Conservation (phyloP, 2,329 filamentous ascomycete species). For the Sporothrix humicola region DNA sequence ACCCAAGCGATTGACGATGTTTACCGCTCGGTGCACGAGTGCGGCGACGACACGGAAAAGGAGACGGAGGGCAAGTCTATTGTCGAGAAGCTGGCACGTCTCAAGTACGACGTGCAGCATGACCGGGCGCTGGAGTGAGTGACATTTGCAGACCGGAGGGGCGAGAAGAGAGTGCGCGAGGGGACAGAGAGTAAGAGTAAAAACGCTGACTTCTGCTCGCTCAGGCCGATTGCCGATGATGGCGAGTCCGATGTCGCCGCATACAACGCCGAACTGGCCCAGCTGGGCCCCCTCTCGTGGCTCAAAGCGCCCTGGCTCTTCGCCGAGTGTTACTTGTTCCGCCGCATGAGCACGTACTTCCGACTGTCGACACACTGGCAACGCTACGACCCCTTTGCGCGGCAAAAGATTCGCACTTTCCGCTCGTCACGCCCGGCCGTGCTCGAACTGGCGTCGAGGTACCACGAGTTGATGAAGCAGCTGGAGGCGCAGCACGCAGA, state of each 20-base stretch:
- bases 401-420: slow-evolving; percentile 91
- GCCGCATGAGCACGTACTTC: slow-evolving; percentile 84
- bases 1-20: slow-evolving; percentile 93
- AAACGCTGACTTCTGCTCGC: not conserved
- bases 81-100: slow-evolving; percentile 73
- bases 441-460: slow-evolving; percentile 51
- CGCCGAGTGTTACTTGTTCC: slow-evolving; percentile 91
- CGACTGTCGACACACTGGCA: slow-evolving; percentile 81
- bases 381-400: slow-evolving; percentile 84
- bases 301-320: slow-evolving; percentile 87
- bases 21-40: slow-evolving; percentile 71
- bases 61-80: slow-evolving; percentile 85
- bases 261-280: slow-evolving; percentile 86
- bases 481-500: slow-evolving; percentile 59
- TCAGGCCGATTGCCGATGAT: slow-evolving; percentile 61
- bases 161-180: not conserved
- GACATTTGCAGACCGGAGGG: not conserved
- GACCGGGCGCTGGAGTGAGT: slow-evolving; percentile 66
- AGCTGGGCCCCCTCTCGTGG: slow-evolving; percentile 78
- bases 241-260: slow-evolving; percentile 73
- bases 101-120: slow-evolving; percentile 97
- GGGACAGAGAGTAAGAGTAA: not conserved
- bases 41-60: slow-evolving; percentile 66
- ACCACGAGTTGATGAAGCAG: slow-evolving; percentile 67
- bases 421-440: slow-evolving; percentile 80